A percentile compares a stretch with the other conserved stretches of the same genome.
These are phyloP conservation scores for Pyrenochaeta sp. DNA, from an alignment of 2,329 filamentous ascomycete genomes.

Conservation along the genomic window DNA sequence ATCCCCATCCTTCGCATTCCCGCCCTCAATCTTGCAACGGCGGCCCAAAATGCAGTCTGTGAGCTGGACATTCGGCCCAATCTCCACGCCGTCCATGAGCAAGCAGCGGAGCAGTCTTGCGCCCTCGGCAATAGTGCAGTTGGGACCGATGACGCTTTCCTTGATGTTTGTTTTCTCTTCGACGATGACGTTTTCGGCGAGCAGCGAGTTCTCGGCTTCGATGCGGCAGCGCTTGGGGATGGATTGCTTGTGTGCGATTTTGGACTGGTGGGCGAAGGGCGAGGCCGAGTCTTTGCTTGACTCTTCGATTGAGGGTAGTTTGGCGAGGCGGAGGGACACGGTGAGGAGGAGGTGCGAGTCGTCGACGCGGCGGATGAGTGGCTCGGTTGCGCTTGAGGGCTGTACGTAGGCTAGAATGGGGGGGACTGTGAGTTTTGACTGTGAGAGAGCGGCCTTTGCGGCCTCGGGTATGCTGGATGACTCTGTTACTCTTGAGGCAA, in stretches of 20 bases:
- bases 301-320: slow-evolving; percentile 75
- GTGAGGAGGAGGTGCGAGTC: slow-evolving; percentile 81
- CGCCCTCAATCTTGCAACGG: slow-evolving; percentile 82
- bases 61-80: slow-evolving; percentile 84
- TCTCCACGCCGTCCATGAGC: slow-evolving; percentile 88
- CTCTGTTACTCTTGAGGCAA: slow-evolving; percentile 48
- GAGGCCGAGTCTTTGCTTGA: slow-evolving; percentile 61
- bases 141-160: slow-evolving; percentile 85
- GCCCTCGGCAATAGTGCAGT: slow-evolving; percentile 85
- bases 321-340: slow-evolving; percentile 85
- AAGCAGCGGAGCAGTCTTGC: slow-evolving; percentile 86
- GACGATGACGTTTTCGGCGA: slow-evolving; percentile 88
- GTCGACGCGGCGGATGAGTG: slow-evolving; percentile 86
- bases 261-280: slow-evolving; percentile 78
- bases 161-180: slow-evolving; percentile 93
- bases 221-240: slow-evolving; percentile 84
- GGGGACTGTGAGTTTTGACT: slow-evolving; percentile 63
- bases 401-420: slow-evolving; percentile 85
- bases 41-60: slow-evolving; percentile 88
- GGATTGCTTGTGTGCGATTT: slow-evolving; percentile 83
- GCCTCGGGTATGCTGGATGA: slow-evolving; percentile 37
- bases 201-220: slow-evolving; percentile 79
- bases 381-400: slow-evolving; percentile 62
- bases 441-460: slow-evolving; percentile 35
- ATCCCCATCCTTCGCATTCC: slow-evolving; percentile 58